Percentiles rank a stretch among this genome's conserved stretches.
Evolutionary conservation across 345 rosid species (phyloP).

Genomic region (Fremontodendron californicum): DNA sequence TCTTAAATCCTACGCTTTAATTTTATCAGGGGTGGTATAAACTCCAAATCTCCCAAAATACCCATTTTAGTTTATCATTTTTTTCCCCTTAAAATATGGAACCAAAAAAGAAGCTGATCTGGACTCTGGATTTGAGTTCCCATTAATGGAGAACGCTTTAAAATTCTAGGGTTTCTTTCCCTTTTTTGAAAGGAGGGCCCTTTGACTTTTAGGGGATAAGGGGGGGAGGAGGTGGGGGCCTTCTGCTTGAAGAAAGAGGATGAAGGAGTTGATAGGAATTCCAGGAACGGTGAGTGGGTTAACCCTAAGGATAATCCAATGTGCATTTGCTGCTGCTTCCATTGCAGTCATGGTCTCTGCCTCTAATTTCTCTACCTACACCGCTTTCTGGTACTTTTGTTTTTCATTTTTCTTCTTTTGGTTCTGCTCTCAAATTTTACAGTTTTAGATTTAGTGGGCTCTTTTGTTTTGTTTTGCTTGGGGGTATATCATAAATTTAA

Average conservation of each 20-base stretch:
- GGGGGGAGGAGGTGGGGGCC: background rate
- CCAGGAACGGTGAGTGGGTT: slow-evolving; percentile 78
- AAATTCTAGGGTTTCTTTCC: slow-evolving; percentile 19
- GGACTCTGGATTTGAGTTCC: background rate
- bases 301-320: slow-evolving; percentile 65
- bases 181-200: background rate
- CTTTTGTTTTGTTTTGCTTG: background rate
- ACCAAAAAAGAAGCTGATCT: background rate
- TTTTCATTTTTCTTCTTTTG: background rate
- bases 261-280: slow-evolving; percentile 79
- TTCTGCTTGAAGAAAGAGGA: slow-evolving; percentile 14
- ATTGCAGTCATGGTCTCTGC: slow-evolving; percentile 72
- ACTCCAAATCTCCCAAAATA: background rate
- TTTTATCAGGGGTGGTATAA: background rate
- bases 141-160: slow-evolving; percentile 9
- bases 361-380: slow-evolving; percentile 49
- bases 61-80: background rate
- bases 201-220: background rate
- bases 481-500: no score
- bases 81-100: background rate
- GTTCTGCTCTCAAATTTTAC: background rate
- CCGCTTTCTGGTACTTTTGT: slow-evolving; percentile 65
- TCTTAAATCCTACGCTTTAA: background rate
- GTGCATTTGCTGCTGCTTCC: slow-evolving; percentile 68
- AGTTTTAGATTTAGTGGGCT: background rate